A percentile compares a stretch with the other conserved stretches of the same genome.
Evolutionary conservation across 2,329 filamentous ascomycete species (phyloP).

Genomic region (Purpureocillium takamizusanense): DNA sequence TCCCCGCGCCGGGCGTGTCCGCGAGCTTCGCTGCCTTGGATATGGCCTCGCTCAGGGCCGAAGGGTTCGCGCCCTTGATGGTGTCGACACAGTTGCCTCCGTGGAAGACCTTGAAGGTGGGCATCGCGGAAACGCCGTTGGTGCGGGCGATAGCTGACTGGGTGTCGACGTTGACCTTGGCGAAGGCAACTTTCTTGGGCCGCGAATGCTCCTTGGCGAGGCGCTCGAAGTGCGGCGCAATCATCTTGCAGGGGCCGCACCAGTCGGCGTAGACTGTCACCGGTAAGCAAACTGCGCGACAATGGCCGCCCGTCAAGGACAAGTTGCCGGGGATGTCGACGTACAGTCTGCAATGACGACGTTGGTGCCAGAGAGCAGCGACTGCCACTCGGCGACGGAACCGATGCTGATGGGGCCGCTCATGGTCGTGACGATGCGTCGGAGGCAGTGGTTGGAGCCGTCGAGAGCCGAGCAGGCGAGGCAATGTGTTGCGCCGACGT

Average conservation of each 20-base stretch:
- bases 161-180: slow-evolving; percentile 83
- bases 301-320: not conserved
- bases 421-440: slow-evolving; percentile 23
- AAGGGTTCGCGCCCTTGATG: slow-evolving; percentile 72
- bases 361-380: slow-evolving; percentile 60
- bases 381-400: slow-evolving; percentile 62
- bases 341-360: slow-evolving; percentile 88
- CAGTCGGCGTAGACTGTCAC: slow-evolving; percentile 81
- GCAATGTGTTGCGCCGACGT: not conserved
- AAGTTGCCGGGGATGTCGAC: slow-evolving; percentile 15
- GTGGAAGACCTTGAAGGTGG: slow-evolving; percentile 89
- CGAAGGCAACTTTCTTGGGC: slow-evolving; percentile 76
- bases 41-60: slow-evolving; percentile 67
- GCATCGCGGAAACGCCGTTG: slow-evolving; percentile 79
- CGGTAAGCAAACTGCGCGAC: not conserved
- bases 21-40: slow-evolving; percentile 55
- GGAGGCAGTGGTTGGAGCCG: not conserved
- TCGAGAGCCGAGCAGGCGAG: too few relatives aligned
- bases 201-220: slow-evolving; percentile 73
- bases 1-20: slow-evolving; percentile 28
- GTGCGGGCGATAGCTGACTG: slow-evolving; percentile 68
- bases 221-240: slow-evolving; percentile 81
- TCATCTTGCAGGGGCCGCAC: slow-evolving; percentile 89
- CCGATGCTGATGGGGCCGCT: slow-evolving; percentile 44
- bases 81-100: slow-evolving; percentile 64